These are phyloP conservation scores for Sicyos baderoa DNA, from an alignment of 306 rosid genomes.

Conservation along the genomic window DNA sequence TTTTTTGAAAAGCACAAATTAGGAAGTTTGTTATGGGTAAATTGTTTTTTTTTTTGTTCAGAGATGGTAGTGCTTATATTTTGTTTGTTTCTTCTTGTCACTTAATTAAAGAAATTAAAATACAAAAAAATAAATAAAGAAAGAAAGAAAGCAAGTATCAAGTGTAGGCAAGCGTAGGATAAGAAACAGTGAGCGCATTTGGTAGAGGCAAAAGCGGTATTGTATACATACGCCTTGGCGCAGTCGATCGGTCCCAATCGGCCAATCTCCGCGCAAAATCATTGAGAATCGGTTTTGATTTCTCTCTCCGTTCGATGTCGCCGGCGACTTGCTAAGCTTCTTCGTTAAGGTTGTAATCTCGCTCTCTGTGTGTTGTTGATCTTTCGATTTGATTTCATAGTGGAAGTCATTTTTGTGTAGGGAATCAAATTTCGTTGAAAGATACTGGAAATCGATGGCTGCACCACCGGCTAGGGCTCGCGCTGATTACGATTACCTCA, in stretches of 20 bases:
- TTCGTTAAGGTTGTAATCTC: constrained; percentile 9
- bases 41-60: neutral
- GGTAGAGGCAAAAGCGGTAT: constrained; percentile 8
- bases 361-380: neutral
- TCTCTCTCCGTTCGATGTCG: constrained; percentile 15
- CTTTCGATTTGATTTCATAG: constrained; percentile 2
- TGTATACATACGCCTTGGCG: neutral
- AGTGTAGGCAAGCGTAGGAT: constrained; percentile 6
- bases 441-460: constrained; percentile 37
- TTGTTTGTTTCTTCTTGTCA: neutral
- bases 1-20: too few species aligned
- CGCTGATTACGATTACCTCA: constrained; percentile 84
- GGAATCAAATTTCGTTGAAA: constrained; percentile 14
- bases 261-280: constrained; percentile 21
- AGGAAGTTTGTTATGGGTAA: neutral
- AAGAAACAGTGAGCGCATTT: neutral
- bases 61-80: neutral
- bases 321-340: constrained; percentile 19
- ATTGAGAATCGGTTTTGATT: constrained; percentile 4
- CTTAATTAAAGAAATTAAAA: constrained; percentile 2
- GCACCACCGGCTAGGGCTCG: constrained; percentile 68
- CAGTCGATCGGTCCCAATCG: constrained; percentile 9
- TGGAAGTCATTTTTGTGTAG: constrained; percentile 4
- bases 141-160: neutral
- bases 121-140: neutral